Conservation (phyloP, 2,329 filamentous ascomycete genomes). For the Alternaria postmessia region DNA sequence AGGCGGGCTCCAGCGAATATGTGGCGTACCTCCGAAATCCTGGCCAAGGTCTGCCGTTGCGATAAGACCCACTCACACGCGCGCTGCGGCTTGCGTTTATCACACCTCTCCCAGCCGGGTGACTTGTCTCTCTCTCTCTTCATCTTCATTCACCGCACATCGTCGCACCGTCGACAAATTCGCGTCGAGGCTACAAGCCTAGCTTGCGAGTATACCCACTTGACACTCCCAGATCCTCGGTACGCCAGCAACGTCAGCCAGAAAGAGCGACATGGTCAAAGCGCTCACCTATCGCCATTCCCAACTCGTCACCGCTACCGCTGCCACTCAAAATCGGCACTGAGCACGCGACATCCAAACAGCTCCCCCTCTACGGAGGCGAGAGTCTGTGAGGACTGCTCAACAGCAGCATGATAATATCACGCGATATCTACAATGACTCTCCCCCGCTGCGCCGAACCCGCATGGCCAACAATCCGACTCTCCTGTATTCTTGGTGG, state of each 20-base stretch:
- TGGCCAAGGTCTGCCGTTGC: slow-evolving; percentile 28
- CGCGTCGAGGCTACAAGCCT: neutral
- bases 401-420: slow-evolving; percentile 44
- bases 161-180: neutral
- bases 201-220: slow-evolving; percentile 30
- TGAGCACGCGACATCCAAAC: slow-evolving; percentile 44
- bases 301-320: slow-evolving; percentile 29
- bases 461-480: slow-evolving; percentile 76
- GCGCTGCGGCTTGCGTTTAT: slow-evolving; percentile 21
- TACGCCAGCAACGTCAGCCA: slow-evolving; percentile 36
- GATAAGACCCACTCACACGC: slow-evolving; percentile 34
- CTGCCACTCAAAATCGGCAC: slow-evolving; percentile 22
- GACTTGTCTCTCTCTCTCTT: slow-evolving; percentile 15
- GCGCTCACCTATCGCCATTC: slow-evolving; percentile 33
- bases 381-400: slow-evolving; percentile 44
- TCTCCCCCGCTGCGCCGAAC: slow-evolving; percentile 61
- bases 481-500: slow-evolving; percentile 96
- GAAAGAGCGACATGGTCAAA: slow-evolving; percentile 48
- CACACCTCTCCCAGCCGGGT: slow-evolving; percentile 12
- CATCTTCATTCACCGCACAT: slow-evolving; percentile 16
- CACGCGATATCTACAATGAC: slow-evolving; percentile 55
- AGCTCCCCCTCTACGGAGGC: slow-evolving; percentile 53
- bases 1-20: slow-evolving; percentile 21
- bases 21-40: slow-evolving; percentile 24
- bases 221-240: slow-evolving; percentile 36